Conservation (phyloP, 2,329 filamentous ascomycete genomes). For the Colletotrichum sp. region DNA sequence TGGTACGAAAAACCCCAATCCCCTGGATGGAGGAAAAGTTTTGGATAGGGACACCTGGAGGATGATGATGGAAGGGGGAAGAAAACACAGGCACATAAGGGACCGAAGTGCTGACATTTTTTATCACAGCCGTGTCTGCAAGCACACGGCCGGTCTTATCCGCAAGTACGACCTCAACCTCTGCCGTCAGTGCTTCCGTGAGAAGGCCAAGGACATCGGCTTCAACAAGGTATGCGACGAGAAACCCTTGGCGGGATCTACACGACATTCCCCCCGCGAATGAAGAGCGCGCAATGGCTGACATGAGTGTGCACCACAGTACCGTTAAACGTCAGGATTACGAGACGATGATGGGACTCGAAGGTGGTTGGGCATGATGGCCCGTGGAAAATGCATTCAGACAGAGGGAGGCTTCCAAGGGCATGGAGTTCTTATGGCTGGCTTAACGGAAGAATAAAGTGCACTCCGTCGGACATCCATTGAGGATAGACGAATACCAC, state of each 20-base stretch:
- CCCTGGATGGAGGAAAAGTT: background rate
- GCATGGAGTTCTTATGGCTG: constrained; percentile 45
- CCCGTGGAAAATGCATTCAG: constrained; percentile 42
- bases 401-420: constrained; percentile 47
- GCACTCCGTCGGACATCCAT: constrained; percentile 45
- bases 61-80: background rate
- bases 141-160: constrained; percentile 98
- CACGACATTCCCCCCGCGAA: background rate
- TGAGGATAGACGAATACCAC: constrained; percentile 49
- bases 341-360: constrained; percentile 16
- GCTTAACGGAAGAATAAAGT: constrained; percentile 44
- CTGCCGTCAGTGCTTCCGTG: constrained; percentile 81
- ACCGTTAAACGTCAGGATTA: constrained; percentile 37
- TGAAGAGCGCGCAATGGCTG: constrained; percentile 21
- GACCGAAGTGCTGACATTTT: constrained; percentile 32
- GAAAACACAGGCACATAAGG: background rate
- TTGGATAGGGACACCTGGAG: background rate
- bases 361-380: constrained; percentile 26
- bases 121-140: constrained; percentile 67
- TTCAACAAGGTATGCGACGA: constrained; percentile 68
- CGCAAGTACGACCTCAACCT: constrained; percentile 98
- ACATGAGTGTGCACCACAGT: constrained; percentile 27
- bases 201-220: constrained; percentile 75
- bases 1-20: constrained; percentile 70
- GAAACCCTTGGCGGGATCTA: background rate